A percentile compares a stretch with the other conserved stretches of the same genome.
Evolutionary conservation across 2,329 filamentous ascomycete species (phyloP).

Genomic region (Fusarium subtropicale): DNA sequence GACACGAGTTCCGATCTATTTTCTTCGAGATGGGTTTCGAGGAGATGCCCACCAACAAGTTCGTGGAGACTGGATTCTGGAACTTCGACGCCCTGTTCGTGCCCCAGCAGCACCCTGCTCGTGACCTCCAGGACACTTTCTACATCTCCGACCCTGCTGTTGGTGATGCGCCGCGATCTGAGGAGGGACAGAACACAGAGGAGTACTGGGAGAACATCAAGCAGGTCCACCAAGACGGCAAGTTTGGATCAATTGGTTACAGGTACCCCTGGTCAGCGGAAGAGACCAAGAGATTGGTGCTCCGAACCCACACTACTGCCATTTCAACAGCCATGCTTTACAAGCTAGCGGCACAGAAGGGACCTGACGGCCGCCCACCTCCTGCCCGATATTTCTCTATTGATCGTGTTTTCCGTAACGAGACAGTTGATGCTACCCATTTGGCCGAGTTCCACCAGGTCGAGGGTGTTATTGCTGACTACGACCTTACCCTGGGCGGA

Average conservation of each 20-base stretch:
- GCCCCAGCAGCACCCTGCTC: slow-evolving; percentile 93
- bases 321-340: slow-evolving; percentile 92
- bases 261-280: slow-evolving; percentile 92
- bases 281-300: slow-evolving; percentile 86
- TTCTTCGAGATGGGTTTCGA: slow-evolving; percentile 99
- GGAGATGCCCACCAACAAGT: slow-evolving; percentile 96
- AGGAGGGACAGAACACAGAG: slow-evolving; percentile 76
- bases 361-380: slow-evolving; percentile 73
- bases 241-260: slow-evolving; percentile 96
- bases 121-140: slow-evolving; percentile 98
- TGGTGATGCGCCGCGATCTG: slow-evolving; percentile 75
- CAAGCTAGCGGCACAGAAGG: slow-evolving; percentile 84
- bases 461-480: slow-evolving; percentile 98
- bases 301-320: slow-evolving; percentile 96
- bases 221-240: slow-evolving; percentile 88
- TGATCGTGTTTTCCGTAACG: slow-evolving; percentile 97
- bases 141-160: slow-evolving; percentile 90
- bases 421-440: slow-evolving; percentile 96
- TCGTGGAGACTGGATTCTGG: slow-evolving; percentile 98
- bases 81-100: slow-evolving; percentile 98
- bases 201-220: slow-evolving; percentile 90
- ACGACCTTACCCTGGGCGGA: slow-evolving; percentile 89
- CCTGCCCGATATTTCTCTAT: slow-evolving; percentile 97
- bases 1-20: slow-evolving; percentile 94
- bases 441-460: slow-evolving; percentile 98